Conservation (phyloP, 768 basidiomycete species). For the Serendipita sp. region DNA sequence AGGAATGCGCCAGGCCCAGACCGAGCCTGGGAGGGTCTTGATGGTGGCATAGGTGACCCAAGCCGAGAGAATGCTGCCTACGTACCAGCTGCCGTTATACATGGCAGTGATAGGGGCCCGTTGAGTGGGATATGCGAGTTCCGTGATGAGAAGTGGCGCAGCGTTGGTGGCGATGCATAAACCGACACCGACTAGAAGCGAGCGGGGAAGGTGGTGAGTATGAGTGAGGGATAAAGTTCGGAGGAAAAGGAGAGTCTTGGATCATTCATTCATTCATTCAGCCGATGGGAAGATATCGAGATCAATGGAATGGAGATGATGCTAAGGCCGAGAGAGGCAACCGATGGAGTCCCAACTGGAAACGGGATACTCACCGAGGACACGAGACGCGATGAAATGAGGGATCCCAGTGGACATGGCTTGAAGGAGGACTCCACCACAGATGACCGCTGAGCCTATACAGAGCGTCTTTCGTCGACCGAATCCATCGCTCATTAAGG, state of each 20-base stretch:
- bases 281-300: neutral
- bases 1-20: conserved; percentile 57
- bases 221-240: neutral
- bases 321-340: conserved; percentile 13
- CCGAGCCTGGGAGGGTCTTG: conserved; percentile 26
- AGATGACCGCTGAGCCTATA: conserved; percentile 42
- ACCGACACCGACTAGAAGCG: conserved; percentile 35
- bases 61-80: conserved; percentile 42
- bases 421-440: conserved; percentile 45
- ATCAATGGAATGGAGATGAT: conserved; percentile 13
- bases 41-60: conserved; percentile 47
- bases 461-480: conserved; percentile 37
- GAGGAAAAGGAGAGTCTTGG: neutral
- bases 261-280: neutral
- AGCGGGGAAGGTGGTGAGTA: neutral
- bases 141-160: conserved; percentile 50
- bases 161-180: conserved; percentile 47
- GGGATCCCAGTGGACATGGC: conserved; percentile 17
- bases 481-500: conserved; percentile 31
- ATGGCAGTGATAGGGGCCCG: conserved; percentile 28
- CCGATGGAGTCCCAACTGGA: conserved; percentile 29
- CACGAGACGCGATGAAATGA: conserved; percentile 36
- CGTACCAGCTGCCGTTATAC: conserved; percentile 50
- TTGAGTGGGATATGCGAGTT: conserved; percentile 55
- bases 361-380: conserved; percentile 30